phyloP scores from a whole-genome alignment of 2,329 filamentous ascomycete species.

The Fusarium lateritium region DNA sequence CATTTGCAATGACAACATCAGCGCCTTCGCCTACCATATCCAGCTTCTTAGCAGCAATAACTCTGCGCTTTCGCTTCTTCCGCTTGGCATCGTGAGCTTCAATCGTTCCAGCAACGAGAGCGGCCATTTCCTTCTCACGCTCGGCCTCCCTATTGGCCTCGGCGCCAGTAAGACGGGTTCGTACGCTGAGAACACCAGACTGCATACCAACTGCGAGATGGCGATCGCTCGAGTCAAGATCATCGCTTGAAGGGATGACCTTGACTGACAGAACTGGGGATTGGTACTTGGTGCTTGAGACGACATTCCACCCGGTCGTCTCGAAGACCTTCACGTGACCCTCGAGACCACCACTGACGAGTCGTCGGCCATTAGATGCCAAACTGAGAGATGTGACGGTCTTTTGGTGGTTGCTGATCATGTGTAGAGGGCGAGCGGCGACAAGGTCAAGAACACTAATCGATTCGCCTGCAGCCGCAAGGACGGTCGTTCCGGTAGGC shows the following conservation, averaged over 20 bases:
- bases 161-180: constrained; percentile 87
- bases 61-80: constrained; percentile 75
- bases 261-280: constrained; percentile 89
- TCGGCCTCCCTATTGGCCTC: constrained; percentile 84
- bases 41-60: constrained; percentile 66
- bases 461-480: constrained; percentile 87
- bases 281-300: constrained; percentile 94
- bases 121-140: constrained; percentile 87
- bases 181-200: constrained; percentile 90
- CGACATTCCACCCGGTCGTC: constrained; percentile 94
- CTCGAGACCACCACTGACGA: constrained; percentile 91
- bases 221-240: constrained; percentile 77
- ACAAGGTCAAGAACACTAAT: constrained; percentile 95
- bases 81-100: constrained; percentile 82
- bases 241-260: constrained; percentile 69
- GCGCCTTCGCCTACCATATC: constrained; percentile 88
- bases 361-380: constrained; percentile 83
- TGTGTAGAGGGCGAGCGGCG: constrained; percentile 86
- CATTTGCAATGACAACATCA: constrained; percentile 90
- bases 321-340: constrained; percentile 98
- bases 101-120: constrained; percentile 82
- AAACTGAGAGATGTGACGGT: constrained; percentile 91
- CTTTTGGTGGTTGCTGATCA: constrained; percentile 97
- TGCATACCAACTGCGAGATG: constrained; percentile 97
- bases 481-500: constrained; percentile 86